phyloP scores from a whole-genome alignment of 139 green algal genomes.

The Pseudopediastrum boryanum region DNA sequence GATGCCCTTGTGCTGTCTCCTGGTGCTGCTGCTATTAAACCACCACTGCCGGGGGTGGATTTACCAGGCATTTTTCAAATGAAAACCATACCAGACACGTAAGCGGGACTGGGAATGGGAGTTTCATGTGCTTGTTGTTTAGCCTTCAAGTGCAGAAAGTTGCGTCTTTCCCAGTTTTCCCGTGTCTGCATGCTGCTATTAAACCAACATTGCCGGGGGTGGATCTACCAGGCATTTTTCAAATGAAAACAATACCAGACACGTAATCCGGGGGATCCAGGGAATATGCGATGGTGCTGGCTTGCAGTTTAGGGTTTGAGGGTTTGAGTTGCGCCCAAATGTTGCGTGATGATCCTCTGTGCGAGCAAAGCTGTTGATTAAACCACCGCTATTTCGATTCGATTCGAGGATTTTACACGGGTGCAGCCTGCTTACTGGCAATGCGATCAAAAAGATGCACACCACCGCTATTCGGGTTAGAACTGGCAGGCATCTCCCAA shows the following conservation, averaged over 20 bases:
- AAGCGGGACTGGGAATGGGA: neutral
- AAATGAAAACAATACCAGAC: conserved; percentile 55
- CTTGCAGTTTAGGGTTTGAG: too few species aligned
- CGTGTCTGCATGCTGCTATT: conserved; percentile 41
- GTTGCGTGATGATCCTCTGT: too few species aligned
- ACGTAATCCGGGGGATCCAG: conserved; percentile 8
- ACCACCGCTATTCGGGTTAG: conserved; percentile 54
- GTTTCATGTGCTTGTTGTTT: too few species aligned
- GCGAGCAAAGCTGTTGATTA: too few species aligned
- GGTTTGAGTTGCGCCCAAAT: too few species aligned
- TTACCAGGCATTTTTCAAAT: conserved; percentile 58
- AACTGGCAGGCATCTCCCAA: conserved; percentile 59
- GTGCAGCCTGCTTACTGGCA: too few species aligned
- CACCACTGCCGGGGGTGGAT: conserved; percentile 56
- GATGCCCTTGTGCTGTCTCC: conserved; percentile 59
- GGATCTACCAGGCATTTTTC: conserved; percentile 61
- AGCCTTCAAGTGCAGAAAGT: too few species aligned
- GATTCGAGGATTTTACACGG: too few species aligned
- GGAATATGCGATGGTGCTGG: too few species aligned
- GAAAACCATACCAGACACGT: conserved; percentile 57
- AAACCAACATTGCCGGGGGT: conserved; percentile 54
- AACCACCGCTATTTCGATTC: too few species aligned
- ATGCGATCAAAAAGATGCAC: too few species aligned
- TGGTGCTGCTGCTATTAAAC: conserved; percentile 45
- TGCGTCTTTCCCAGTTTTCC: too few species aligned